Evolutionary conservation across 768 basidiomycete genomes (phyloP), one percentile per base, ranked within the genome.

Genomic region (Trametes cubensis): DNA sequence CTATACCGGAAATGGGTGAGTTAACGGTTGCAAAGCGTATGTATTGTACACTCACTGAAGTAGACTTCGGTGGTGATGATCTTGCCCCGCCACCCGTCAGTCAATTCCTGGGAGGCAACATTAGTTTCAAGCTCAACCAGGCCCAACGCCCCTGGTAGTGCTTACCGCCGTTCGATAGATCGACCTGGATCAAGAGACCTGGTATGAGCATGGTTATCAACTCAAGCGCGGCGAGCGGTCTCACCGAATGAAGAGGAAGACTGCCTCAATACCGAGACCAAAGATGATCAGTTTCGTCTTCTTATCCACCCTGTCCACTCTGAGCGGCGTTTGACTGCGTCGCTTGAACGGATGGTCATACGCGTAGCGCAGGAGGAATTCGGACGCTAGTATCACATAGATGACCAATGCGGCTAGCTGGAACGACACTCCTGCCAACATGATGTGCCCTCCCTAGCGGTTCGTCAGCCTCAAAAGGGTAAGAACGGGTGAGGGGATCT

Each of bases 51-150:
- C 60, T 61, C 23, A 75, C 79, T 79, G 72, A 83, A 83, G 59
- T 77, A 79, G 5, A 75, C 63, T 63, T 86, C 72, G 3, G 80
- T 82, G 13, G 69, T 67, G 55, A 83, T 81, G 63, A 86, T 78
- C 7, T 64, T 65, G 17, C 85, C 84, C 17, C 63, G 54, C 81
- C 82, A 86, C 0, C 83, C 84, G 48, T 80, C 76, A 6, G 74
- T 64, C 5, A 81, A 68, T 67, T 83, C 65, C 58, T 60, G 42
- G 6, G 13, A 8, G 26, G n/a, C 14, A 25, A 20, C 14, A 25
- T 13, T 4, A 26, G n/a, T 7, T 15, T 18, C 2, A 11, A 23
- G 23, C 47, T 10, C 15, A 11, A 10, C 52, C 6, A 34, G 39
- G 7, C 21, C 48, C 11, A 30, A 18, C 17, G 21, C 5, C 23